A percentile compares a stretch with the other conserved stretches of the same genome.
Conservation (phyloP, 441 rosid species). For the Pelargonium citronellum region DNA sequence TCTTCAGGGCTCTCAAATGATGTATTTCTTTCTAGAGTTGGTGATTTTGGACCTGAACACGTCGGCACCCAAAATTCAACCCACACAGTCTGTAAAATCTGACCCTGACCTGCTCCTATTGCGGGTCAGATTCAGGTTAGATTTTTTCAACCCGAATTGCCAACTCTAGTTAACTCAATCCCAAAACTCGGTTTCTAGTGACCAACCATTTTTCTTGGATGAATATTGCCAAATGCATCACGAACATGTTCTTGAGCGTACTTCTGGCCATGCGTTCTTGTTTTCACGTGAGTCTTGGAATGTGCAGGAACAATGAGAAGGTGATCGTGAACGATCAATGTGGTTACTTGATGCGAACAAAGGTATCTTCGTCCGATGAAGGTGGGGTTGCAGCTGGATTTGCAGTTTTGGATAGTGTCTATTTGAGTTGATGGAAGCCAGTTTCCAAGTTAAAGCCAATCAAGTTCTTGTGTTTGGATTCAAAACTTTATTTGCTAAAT, state of each 20-base stretch:
- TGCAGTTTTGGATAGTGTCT: conserved; percentile 84
- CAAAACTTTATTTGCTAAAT: background rate
- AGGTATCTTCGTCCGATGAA: conserved; percentile 88
- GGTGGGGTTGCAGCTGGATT: conserved; percentile 96
- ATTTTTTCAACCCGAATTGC: no score
- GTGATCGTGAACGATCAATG: conserved; percentile 68
- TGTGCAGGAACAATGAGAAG: conserved; percentile 71
- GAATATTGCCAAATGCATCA: background rate
- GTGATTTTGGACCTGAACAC: no score
- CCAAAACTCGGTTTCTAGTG: background rate
- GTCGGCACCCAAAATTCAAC: no score
- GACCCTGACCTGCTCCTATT: no score
- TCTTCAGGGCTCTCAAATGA: background rate
- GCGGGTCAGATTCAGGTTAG: no score
- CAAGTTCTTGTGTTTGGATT: conserved; percentile 5
- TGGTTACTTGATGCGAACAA: conserved; percentile 89
- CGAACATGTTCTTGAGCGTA: background rate
- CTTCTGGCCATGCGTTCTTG: background rate
- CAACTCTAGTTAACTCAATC: background rate
- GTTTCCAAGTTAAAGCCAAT: conserved; percentile 11
- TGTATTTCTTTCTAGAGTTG: no score
- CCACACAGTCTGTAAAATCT: no score
- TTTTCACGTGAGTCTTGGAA: conserved; percentile 15
- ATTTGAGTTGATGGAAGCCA: conserved; percentile 45
- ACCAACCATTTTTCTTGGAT: background rate